Base-by-base conservation (phyloP, 139 green algal genomes). In the Chlorella vulgaris region DNA sequence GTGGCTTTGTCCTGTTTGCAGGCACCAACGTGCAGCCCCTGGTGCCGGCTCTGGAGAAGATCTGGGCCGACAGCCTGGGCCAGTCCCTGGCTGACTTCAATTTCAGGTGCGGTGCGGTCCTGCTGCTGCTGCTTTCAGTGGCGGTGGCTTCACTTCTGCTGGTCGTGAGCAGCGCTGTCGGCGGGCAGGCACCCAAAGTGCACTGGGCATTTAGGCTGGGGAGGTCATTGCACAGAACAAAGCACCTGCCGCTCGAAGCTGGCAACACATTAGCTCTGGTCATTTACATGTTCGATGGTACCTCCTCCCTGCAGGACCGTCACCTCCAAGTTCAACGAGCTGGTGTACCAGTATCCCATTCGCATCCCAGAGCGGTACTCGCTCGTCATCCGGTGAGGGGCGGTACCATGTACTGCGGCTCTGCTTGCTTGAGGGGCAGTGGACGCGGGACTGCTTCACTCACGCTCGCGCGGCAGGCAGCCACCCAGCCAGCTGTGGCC, bases 291-390 rank as follows among this genome's bases (percentile, higher is more conserved):
- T 58, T 24, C 47, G 47, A 10, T 58, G 47, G 47, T 58, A 58
- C 47, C 47, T n/a, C n/a, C n/a, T n/a, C n/a, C 15, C 21, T 26
- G 74, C 74, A 80, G 74, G 28, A 96, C 92, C 50, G 96, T 99
- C 3, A 99, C 97, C 69, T 93, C 87, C 83, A 97, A 97, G 87
- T 99, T 99, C 92, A 99, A 99, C 81, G 93, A 99, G 91, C 91
- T 99, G 3, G 94, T 99, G 74, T 99, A 97, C 90, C 91, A 99
- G 89, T 99, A 99, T 89, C 96, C 96, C 69, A 99, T 99, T 88
- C 94, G 96, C 78, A 99, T 99, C 82, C 97, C 97, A 10, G 97
- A 99, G 89, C 92, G 97, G 39, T 99, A 98, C 90, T 93, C 91
- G 10, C 89, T 99, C 0, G 96, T 99, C 71, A 99, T 99, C 87